Evolutionary conservation across 2,329 filamentous ascomycete species (phyloP).

Genomic region (Alternaria viburni): DNA sequence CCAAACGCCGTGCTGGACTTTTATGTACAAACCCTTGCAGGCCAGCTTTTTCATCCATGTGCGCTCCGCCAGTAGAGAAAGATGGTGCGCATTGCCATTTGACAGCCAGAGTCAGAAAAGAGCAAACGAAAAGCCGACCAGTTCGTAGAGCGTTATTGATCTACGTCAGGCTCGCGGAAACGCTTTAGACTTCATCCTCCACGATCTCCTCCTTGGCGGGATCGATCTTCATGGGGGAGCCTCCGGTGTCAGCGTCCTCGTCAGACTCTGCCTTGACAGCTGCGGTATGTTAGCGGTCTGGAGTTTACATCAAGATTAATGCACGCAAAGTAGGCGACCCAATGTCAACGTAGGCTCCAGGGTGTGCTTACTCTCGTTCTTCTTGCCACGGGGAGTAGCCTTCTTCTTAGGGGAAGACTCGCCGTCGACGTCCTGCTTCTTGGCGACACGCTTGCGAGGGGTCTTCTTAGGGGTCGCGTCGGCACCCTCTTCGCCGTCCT

Average conservation of each 20-base stretch:
- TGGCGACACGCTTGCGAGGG: constrained; percentile 40
- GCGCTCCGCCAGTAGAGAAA: background rate
- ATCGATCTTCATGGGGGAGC: constrained; percentile 1
- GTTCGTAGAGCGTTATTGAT: background rate
- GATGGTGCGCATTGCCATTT: background rate
- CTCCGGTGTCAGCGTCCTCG: constrained; percentile 1
- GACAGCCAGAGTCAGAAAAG: background rate
- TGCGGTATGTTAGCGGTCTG: constrained; percentile 7
- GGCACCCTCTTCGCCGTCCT: constrained; percentile 18
- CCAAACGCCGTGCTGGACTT: background rate
- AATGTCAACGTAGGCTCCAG: background rate
- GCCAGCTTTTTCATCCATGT: background rate
- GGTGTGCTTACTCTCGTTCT: constrained; percentile 21
- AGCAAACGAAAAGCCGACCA: background rate
- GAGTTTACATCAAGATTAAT: background rate
- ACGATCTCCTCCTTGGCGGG: constrained; percentile 5
- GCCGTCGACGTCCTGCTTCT: constrained; percentile 42
- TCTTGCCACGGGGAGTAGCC: constrained; percentile 28
- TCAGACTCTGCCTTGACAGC: constrained; percentile 17
- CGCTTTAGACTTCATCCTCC: constrained; percentile 21
- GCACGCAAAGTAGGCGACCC: background rate
- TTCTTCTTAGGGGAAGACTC: constrained; percentile 44
- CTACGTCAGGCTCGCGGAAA: background rate
- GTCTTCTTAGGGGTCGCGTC: constrained; percentile 34
- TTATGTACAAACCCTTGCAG: background rate